Evolutionary conservation across 2,329 filamentous ascomycete genomes (phyloP), one percentile per base, ranked within the genome.

Genomic region (Claviceps pazoutovae): DNA sequence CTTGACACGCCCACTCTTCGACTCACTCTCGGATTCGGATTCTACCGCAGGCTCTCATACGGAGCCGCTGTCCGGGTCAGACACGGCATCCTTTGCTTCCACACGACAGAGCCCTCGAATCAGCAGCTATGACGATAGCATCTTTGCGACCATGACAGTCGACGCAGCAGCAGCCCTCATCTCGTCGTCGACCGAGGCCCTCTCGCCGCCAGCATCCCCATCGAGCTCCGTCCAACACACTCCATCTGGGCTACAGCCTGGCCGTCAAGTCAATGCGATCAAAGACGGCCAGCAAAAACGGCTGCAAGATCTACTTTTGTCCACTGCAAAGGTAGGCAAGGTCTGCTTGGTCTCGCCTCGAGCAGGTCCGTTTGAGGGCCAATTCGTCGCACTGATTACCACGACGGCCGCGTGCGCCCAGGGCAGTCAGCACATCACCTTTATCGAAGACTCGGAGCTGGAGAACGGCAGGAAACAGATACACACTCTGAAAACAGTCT

Each of bases 301-400:
- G 14, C 51, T 65, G 17, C 71, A 74, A 54, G 60, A 68, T 47
- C 62, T 71, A 13, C 59, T 75, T 2, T 65, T 61, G 37, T 65
- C 66, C 17, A 69, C 68, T 30, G 64, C 62, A 23, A 64, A 66
- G 19, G 66, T 77, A 14, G 67, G 64, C 26, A 67, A 63, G 53
- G 68, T 70, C 14, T 69, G 66, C 43, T 61, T 75, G 14, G 64
- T 76, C 21, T 68, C 64, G 34, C 74, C 74, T 17, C 71, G 68
- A 52, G 74, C 74, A 9, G 74, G 74, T 8, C 66, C 71, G 14
- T 71, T 78, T 46, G 74, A 78, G 55, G 73, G 70, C 14, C 72
- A 72, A 54, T 61, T 71, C 36, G 70, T 76, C 34, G 74, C 71
- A 41, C 66, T 76, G 49, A 56, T 76, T 57, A 72, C 68, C 21